Base-by-base conservation (phyloP, 2,329 filamentous ascomycete genomes). In the Kalaharituber pfeilii region DNA sequence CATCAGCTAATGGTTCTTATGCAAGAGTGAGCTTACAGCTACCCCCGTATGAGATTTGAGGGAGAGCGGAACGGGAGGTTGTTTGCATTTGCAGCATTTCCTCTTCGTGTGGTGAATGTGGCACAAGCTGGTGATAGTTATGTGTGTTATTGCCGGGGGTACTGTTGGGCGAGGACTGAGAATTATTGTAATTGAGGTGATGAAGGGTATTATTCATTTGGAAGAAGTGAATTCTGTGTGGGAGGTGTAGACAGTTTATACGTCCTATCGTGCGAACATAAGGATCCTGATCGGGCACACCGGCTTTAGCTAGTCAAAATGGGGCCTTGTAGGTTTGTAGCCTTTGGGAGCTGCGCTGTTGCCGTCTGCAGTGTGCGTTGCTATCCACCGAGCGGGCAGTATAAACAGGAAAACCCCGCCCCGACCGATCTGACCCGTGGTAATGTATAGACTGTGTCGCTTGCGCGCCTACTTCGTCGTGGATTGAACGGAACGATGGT, bases 91-190 rank as follows among this genome's bases (percentile, higher is more conserved):
- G 42, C 13, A 47, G 11, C 42, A 47, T 47, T 15, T 47, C 24
- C n/a, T 47, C 42, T 3, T 47, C 18, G 18, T 18, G 22, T 47
- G 24, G 13, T 11, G 24, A 50, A 42, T 47, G 53, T 28, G n/a
- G 20, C 25, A 25, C 51, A 53, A 50, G 52, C 53, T 54, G 49
- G 24, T 18, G n/a, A 25, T 18, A 36, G 33, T 42, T 15, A 24
- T 20, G 30, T 15, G 27, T 28, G 50, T 11, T 15, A 26, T 20
- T 36, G 26, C 8, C 2, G 39, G 25, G 8, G 11, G 11, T 44
- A n/a, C 18, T 47, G 42, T 18, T 39, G 20, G 33, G 20, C 8
- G 33, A 8, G 20, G 2, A 18, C 7, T 39, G 33, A 18, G 33
- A 18, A 39, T 39, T 13, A 39, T 47, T 24, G 42, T 47, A 47